Conservation (phyloP, 805 yeast genomes). For the Monosporozyma siamensis region DNA sequence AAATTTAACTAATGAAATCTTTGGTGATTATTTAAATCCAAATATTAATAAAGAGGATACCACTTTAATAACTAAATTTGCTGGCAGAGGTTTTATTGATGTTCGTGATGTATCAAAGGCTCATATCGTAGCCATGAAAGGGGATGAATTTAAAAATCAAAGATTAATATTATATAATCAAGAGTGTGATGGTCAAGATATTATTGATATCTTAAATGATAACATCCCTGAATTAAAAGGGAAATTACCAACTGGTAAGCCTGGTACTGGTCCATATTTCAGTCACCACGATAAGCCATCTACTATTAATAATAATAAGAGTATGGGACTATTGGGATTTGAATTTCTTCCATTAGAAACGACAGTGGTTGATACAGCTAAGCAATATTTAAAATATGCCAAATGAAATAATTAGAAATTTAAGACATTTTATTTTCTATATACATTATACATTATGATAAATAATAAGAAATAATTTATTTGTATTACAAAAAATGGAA, state of each 20-base stretch:
- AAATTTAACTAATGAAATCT: slow-evolving; percentile 31
- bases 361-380: slow-evolving; percentile 17
- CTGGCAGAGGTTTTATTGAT: slow-evolving; percentile 34
- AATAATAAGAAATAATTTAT: too few species aligned
- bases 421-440: too few species aligned
- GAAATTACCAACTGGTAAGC: slow-evolving; percentile 36
- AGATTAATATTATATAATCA: slow-evolving; percentile 28
- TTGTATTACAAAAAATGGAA: too few species aligned
- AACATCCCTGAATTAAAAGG: slow-evolving; percentile 37
- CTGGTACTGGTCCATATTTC: slow-evolving; percentile 15
- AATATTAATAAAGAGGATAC: slow-evolving; percentile 24
- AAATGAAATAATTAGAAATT: not conserved
- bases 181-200: slow-evolving; percentile 21
- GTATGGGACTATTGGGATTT: slow-evolving; percentile 19
- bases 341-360: slow-evolving; percentile 15
- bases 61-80: slow-evolving; percentile 2
- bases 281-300: slow-evolving; percentile 3
- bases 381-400: slow-evolving; percentile 17
- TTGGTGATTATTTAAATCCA: slow-evolving; percentile 24
- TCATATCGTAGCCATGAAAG: slow-evolving; percentile 43
- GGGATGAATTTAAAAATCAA: slow-evolving; percentile 27
- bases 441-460: too few species aligned
- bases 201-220: slow-evolving; percentile 28
- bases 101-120: slow-evolving; percentile 57
- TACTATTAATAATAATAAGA: slow-evolving; percentile 12